Percentiles rank a stretch among this genome's conserved stretches.
These are phyloP conservation scores for Phytophthora lateralis DNA, from an alignment of 352 stramenopile species.

Conservation along the genomic window DNA sequence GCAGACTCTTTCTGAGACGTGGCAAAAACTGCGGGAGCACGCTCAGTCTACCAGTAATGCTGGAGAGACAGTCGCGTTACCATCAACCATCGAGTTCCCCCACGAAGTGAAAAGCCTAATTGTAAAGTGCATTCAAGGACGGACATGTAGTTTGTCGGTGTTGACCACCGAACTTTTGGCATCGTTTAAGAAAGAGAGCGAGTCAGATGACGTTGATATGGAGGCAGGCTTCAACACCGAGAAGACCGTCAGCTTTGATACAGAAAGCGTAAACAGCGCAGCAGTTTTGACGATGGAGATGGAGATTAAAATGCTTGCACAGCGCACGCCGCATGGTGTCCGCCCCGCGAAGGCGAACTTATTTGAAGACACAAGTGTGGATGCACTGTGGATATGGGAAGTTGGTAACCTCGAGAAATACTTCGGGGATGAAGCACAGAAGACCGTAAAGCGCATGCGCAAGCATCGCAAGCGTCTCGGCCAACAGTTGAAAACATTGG, in stretches of 20 bases:
- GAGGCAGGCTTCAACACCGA: not conserved
- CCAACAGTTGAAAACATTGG: constrained; percentile 72
- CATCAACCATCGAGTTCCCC: constrained; percentile 37
- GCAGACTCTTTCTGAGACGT: constrained; percentile 27
- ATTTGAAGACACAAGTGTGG: constrained; percentile 78
- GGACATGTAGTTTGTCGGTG: constrained; percentile 42
- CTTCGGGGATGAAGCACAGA: constrained; percentile 70
- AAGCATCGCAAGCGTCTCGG: constrained; percentile 83
- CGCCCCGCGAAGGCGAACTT: constrained; percentile 72
- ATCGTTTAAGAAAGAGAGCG: constrained; percentile 33
- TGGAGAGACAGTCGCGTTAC: constrained; percentile 22
- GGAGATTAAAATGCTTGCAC: constrained; percentile 89
- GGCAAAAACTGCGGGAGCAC: constrained; percentile 32
- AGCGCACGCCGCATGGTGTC: constrained; percentile 73
- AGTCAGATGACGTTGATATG: constrained; percentile 13
- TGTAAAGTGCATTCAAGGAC: constrained; percentile 55
- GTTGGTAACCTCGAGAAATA: constrained; percentile 77
- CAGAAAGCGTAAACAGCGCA: constrained; percentile 17
- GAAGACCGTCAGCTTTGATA: constrained; percentile 12
- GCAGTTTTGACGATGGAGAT: constrained; percentile 64
- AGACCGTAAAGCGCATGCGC: constrained; percentile 78
- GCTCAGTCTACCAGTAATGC: constrained; percentile 11
- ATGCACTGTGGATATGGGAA: constrained; percentile 87
- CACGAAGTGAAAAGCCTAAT: constrained; percentile 58
- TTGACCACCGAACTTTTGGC: constrained; percentile 42